Base-by-base conservation (phyloP, 2,329 filamentous ascomycete species). In the Botrytis aclada region DNA sequence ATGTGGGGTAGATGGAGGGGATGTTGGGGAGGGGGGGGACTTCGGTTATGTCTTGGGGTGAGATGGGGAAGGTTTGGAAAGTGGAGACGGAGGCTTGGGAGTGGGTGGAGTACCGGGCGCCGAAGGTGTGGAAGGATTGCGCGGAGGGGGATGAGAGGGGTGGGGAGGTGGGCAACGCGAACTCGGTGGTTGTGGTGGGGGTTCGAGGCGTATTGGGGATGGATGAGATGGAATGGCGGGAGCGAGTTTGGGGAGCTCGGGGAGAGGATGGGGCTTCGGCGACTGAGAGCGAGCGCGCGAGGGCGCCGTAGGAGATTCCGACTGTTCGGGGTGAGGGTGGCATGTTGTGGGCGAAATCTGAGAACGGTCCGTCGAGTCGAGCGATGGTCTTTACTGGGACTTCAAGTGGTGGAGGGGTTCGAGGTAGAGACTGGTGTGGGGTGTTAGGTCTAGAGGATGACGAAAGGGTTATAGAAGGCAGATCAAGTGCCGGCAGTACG, bases 111-210 rank as follows among this genome's bases (percentile, higher is more conserved):
- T 37, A 37, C 12, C 39, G 45, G 34, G 29, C 29, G 16, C 71
- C 65, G 22, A 72, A 70, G 34, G 66, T 69, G n/a, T 70, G 71
- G 34, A 62, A 63, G 6, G 71, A 70, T 56, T 65, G 56, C 4
- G 66, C 56, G 4, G 65, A 47, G 25, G 71, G 65, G 0, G 54
- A 61, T 34, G 39, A 32, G 5, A 72, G 22, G 20, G 61, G n/a
- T 43, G 66, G 29, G 22, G 54, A 41, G 9, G 22, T 32, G 25
- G 62, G 56, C n/a, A 29, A 22, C 10, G 12, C 43, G n/a, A 56
- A 41, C 3, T 45, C 7, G 41, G 25, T 29, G 22, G 65, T 37
- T 14, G 22, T 4, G 22, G 56, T 56, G 2, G 58, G 22, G 0
- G 25, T 61, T n/a, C 43, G 39, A 37, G 65, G 37, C 37, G 25